Evolutionary conservation across 116 monocot species (phyloP).

Genomic region (Iris pallida): DNA sequence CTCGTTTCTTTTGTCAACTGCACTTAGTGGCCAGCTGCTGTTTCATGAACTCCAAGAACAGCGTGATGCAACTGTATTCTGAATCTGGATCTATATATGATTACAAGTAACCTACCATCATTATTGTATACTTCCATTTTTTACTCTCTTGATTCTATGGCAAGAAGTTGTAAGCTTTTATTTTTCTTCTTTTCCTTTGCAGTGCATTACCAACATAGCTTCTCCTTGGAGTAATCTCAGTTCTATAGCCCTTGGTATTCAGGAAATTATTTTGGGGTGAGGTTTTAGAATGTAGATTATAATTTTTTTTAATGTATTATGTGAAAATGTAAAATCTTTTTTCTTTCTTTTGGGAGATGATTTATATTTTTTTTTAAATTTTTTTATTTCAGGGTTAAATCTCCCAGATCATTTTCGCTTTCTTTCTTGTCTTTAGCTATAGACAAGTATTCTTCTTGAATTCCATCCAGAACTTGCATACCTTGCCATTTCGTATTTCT

Average conservation of each 20-base stretch:
- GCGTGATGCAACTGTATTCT: slow-evolving; percentile 34
- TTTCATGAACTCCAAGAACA: slow-evolving; percentile 42
- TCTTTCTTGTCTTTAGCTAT: background rate
- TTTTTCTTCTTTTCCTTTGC: slow-evolving; percentile 12
- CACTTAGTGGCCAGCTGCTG: slow-evolving; percentile 44
- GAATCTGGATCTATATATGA: slow-evolving; percentile 31
- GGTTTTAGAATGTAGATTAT: too few relatives aligned
- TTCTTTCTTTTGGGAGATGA: too few relatives aligned
- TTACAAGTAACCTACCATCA: background rate
- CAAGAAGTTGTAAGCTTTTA: background rate
- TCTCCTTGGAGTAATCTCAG: slow-evolving; percentile 21
- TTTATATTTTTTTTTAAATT: background rate
- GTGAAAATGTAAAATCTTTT: too few relatives aligned
- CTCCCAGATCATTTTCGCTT: background rate
- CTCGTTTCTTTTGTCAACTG: slow-evolving; percentile 49
- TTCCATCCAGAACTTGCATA: too few relatives aligned
- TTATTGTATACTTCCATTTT: slow-evolving; percentile 1
- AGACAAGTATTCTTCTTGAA: background rate
- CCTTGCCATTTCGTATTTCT: too few relatives aligned
- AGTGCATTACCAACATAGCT: slow-evolving; percentile 20
- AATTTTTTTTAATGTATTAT: too few relatives aligned
- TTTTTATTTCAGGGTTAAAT: slow-evolving; percentile 2
- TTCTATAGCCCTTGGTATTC: slow-evolving; percentile 6
- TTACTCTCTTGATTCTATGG: background rate
- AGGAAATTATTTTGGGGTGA: slow-evolving; percentile 6